Conservation (phyloP, 1,284 basidiomycete genomes). For the Uromyces viciae-fabae region DNA sequence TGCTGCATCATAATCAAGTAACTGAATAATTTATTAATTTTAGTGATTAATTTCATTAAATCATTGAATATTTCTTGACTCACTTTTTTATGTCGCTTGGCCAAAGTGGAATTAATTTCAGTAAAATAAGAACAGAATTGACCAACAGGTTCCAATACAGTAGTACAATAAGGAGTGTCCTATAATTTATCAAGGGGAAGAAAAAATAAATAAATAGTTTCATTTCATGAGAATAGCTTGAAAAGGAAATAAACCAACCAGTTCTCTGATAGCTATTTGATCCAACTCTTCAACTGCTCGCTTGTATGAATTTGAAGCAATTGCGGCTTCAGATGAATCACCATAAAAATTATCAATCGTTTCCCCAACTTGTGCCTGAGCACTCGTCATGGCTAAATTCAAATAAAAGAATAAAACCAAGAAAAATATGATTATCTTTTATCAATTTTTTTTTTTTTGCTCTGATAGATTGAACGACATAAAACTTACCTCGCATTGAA, state of each 20-base stretch:
- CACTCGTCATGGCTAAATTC: slow-evolving; percentile 73
- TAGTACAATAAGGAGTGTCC: slow-evolving; percentile 90
- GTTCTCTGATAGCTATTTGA: slow-evolving; percentile 73
- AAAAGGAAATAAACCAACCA: slow-evolving; percentile 61
- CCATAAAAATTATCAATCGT: slow-evolving; percentile 91
- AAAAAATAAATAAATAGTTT: slow-evolving; percentile 37
- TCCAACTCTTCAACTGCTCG: slow-evolving; percentile 92
- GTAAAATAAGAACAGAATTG: slow-evolving; percentile 96
- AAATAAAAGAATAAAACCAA: slow-evolving; percentile 8
- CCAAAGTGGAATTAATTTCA: slow-evolving; percentile 85
- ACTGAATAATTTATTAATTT: slow-evolving; percentile 58
- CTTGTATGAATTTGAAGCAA: slow-evolving; percentile 95
- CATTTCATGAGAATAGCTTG: slow-evolving; percentile 10
- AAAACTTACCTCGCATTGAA: slow-evolving; percentile 72
- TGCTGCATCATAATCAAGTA: slow-evolving; percentile 91
- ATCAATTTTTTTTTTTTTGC: too few relatives aligned
- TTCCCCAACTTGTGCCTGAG: slow-evolving; percentile 90
- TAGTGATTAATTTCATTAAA: too few relatives aligned
- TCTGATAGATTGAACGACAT: too few relatives aligned
- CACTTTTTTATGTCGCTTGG: slow-evolving; percentile 95
- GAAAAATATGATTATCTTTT: too few relatives aligned
- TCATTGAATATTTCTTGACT: slow-evolving; percentile 36
- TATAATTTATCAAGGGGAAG: slow-evolving; percentile 53
- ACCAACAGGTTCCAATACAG: slow-evolving; percentile 84
- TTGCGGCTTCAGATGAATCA: slow-evolving; percentile 72